A percentile compares a stretch with the other conserved stretches of the same genome.
Evolutionary conservation across 371 early-diverging fungal genomes (phyloP).

Genomic region (Apophysomyces elegans): DNA sequence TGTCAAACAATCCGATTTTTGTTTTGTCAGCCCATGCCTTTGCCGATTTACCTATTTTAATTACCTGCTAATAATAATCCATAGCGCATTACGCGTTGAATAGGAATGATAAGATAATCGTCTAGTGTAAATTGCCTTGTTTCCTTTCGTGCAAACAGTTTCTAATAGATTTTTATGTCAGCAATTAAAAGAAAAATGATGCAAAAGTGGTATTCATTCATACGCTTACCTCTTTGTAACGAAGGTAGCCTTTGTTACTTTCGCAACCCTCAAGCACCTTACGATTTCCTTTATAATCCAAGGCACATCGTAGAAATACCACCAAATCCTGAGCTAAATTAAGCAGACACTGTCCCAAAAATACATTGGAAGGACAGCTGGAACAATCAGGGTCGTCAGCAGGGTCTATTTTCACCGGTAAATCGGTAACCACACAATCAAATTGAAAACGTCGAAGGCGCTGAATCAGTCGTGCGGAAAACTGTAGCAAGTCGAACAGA

Average conservation of each 20-base stretch:
- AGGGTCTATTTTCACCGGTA: neutral
- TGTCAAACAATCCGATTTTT: slow-evolving; percentile 9
- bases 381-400: neutral
- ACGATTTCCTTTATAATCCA: slow-evolving; percentile 40
- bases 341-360: slow-evolving; percentile 30
- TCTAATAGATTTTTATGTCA: slow-evolving; percentile 11
- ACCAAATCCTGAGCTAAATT: slow-evolving; percentile 32
- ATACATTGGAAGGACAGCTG: slow-evolving; percentile 8
- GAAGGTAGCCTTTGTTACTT: slow-evolving; percentile 29
- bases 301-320: slow-evolving; percentile 37
- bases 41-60: neutral
- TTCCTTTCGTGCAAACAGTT: slow-evolving; percentile 34
- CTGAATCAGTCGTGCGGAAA: slow-evolving; percentile 31
- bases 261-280: slow-evolving; percentile 20
- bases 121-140: slow-evolving; percentile 39
- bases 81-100: slow-evolving; percentile 45
- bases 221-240: slow-evolving; percentile 21
- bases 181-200: too few species aligned
- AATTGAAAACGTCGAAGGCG: slow-evolving; percentile 26
- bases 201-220: too few species aligned
- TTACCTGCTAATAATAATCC: slow-evolving; percentile 42
- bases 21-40: neutral
- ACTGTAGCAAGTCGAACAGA: slow-evolving; percentile 30
- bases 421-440: neutral
- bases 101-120: slow-evolving; percentile 48